Conservation (phyloP, 371 early-diverging fungal genomes). For the Apophysomyces sp. region DNA sequence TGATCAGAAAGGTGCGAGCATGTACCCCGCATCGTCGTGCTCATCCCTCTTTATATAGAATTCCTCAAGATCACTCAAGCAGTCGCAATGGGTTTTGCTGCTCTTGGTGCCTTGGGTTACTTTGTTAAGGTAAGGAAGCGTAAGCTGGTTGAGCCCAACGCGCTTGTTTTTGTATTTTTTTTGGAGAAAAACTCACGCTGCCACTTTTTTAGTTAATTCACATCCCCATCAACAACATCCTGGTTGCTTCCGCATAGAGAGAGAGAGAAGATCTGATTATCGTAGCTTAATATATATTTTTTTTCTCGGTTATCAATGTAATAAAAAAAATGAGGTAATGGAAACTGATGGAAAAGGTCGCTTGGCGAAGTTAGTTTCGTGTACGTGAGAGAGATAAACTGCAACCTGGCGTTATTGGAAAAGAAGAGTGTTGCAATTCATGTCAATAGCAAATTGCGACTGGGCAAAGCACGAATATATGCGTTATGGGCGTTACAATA, state of each 20-base stretch:
- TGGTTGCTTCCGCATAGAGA: constrained; percentile 75
- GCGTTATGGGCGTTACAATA: too few relatives aligned
- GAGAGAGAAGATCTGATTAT: not conserved
- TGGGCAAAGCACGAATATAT: too few relatives aligned
- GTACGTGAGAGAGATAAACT: too few relatives aligned
- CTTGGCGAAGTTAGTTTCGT: too few relatives aligned
- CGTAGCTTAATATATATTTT: not conserved
- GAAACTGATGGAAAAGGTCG: not conserved
- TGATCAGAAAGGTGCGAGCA: constrained; percentile 80
- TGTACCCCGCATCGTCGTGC: not conserved
- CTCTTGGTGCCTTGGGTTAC: constrained; percentile 98
- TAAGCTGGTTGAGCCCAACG: not conserved
- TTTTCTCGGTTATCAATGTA: not conserved
- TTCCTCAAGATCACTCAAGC: constrained; percentile 92
- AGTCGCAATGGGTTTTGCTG: constrained; percentile 94
- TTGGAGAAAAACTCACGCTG: not conserved
- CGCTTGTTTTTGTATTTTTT: constrained; percentile 1
- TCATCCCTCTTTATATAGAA: constrained; percentile 57
- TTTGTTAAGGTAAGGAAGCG: constrained; percentile 79
- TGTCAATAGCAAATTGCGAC: too few relatives aligned
- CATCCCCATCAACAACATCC: constrained; percentile 99
- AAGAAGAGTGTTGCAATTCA: too few relatives aligned
- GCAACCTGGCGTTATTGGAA: too few relatives aligned
- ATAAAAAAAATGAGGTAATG: not conserved
- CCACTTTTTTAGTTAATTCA: constrained; percentile 73